Evolutionary conservation across 306 rosid species (phyloP).

Genomic region (Adenanthera pavonina): DNA sequence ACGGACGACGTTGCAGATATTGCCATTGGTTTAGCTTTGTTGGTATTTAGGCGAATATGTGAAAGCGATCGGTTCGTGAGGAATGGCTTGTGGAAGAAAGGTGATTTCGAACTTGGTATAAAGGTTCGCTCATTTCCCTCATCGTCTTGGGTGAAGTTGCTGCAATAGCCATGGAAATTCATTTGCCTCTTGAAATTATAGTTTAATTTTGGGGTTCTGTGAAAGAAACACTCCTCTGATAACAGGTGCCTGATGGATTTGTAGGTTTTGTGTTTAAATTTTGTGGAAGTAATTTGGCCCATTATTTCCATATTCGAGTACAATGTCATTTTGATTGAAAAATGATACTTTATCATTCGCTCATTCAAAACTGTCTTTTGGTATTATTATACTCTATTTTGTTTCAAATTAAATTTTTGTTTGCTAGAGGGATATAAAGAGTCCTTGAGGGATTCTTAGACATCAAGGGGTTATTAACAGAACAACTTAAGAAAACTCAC

Average conservation of each 20-base stretch:
- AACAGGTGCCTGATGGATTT: not conserved
- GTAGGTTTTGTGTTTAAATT: not conserved
- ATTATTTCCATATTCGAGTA: not conserved
- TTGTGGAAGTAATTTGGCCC: not conserved
- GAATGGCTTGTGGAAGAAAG: slow-evolving; percentile 47
- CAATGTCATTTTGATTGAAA: not conserved
- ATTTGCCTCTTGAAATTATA: not conserved
- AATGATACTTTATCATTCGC: not conserved
- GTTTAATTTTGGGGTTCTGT: not conserved
- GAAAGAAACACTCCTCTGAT: not conserved
- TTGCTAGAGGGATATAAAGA: no score
- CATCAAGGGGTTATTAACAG: not conserved
- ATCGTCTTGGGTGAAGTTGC: not conserved
- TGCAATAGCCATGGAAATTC: not conserved
- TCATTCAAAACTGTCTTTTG: not conserved
- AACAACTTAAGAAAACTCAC: not conserved
- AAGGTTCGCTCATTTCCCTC: slow-evolving; percentile 45
- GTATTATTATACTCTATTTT: not conserved
- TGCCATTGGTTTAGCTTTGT: slow-evolving; percentile 61
- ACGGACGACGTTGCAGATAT: slow-evolving; percentile 79
- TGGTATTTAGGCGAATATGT: slow-evolving; percentile 53
- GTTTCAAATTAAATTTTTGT: no score
- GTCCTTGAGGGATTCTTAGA: not conserved
- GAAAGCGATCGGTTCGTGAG: slow-evolving; percentile 52
- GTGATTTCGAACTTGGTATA: slow-evolving; percentile 40